Evolutionary conservation across 169 alveolate species (phyloP), one percentile per base, ranked within the genome.

Genomic region (Plasmodium knowlesi): DNA sequence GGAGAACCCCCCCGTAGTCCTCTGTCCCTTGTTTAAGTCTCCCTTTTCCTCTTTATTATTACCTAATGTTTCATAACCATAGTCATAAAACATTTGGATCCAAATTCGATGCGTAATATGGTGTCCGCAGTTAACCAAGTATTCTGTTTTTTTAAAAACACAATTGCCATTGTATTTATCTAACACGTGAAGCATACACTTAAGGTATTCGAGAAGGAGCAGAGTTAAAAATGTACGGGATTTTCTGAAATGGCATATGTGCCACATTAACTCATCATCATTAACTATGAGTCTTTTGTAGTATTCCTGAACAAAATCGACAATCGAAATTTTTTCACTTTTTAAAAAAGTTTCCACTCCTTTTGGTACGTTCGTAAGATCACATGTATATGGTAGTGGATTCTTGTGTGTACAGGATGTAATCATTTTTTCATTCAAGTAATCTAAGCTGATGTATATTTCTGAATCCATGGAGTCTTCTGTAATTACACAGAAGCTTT

Each of bases 361-460:
- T 37, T 94, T 93, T 30, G 94, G 92, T 71, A 93, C 93, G 90
- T 86, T 93, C 16, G 41, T 46, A 28, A 92, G 70, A 14, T 92
- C 71, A 79, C 97, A 96, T 28, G 97, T 95, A 74, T 96, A 97
- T 14, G 97, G 95, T 92, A 95, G 85, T 12, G 97, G 97, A 32
- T 89, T 94, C 50, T 30, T 43, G 53, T 96, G 97, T 83, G 94
- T 94, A 72, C 97, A 96, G 67, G 94, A 94, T 5, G 79, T 92
- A 14, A 96, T 96, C 28, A 82, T 39, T 79, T 96, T 96, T 46
- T 95, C 97, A 79, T 92, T 84, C 16, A 96, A 84, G 73, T 67
- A 94, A 78, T 96, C 97, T 57, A 93, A 81, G 43, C 97, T 93
- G 37, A 95, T 95, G 71, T 81, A 78, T 14, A 92, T 92, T 37